A percentile compares a stretch with the other conserved stretches of the same genome.
phyloP scores from a whole-genome alignment of 345 rosid genomes.

The Balakata baccata region DNA sequence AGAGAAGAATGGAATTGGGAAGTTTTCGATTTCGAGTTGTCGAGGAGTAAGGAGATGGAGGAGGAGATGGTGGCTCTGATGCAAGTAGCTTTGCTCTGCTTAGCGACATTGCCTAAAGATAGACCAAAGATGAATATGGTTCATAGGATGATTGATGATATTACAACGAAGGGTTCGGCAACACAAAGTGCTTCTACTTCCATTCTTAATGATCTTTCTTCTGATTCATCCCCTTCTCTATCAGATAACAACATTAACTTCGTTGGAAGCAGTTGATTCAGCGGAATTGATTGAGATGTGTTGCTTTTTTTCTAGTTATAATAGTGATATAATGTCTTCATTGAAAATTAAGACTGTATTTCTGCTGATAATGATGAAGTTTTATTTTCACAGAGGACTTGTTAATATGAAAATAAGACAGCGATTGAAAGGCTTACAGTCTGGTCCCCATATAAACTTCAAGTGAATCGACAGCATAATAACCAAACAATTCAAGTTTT shows the following conservation, averaged over 20 bases:
- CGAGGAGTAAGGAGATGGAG: slow-evolving; percentile 32
- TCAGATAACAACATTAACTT: slow-evolving; percentile 23
- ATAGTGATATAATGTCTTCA: too few species aligned
- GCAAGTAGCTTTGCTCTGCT: slow-evolving; percentile 44
- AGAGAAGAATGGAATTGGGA: slow-evolving; percentile 33
- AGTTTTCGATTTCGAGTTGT: slow-evolving; percentile 44
- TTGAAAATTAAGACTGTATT: too few species aligned
- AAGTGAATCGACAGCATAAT: too few species aligned
- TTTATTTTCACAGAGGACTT: too few species aligned
- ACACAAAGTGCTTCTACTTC: slow-evolving; percentile 11
- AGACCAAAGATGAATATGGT: slow-evolving; percentile 44
- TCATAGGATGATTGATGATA: slow-evolving; percentile 37
- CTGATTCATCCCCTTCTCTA: slow-evolving; percentile 37
- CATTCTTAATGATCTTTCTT: slow-evolving; percentile 30
- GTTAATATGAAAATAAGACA: too few species aligned
- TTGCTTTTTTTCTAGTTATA: too few species aligned
- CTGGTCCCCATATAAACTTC: too few species aligned
- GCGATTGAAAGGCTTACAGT: too few species aligned
- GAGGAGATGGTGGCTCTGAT: slow-evolving; percentile 38
- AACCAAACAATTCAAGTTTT: too few species aligned
- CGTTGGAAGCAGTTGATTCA: not conserved
- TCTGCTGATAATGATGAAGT: too few species aligned
- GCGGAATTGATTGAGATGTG: not conserved
- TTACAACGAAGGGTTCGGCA: slow-evolving; percentile 23
- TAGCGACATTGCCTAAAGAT: slow-evolving; percentile 38